Base-by-base conservation (phyloP, 192 early-diverging fungal genomes). In the Piromyces sp. region DNA sequence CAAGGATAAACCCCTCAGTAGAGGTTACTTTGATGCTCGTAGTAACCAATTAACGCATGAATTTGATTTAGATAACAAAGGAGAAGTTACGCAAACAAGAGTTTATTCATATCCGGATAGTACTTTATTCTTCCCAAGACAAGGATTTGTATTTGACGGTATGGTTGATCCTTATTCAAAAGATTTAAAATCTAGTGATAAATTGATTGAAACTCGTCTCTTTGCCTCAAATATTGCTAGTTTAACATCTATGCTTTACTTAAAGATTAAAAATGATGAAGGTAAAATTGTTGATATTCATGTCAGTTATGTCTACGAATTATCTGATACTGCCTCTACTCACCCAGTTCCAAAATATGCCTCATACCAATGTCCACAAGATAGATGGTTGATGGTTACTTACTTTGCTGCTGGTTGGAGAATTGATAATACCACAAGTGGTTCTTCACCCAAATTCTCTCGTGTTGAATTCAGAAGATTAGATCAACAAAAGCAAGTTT, bases 31-130 rank as follows among this genome's bases (percentile, higher is more conserved):
- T 38, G 79, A 80, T 40, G 28, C 31, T n/a, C 1, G 51, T 17
- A 40, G 79, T n/a, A 79, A 80, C 31, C 33, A 29, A 38, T 79
- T 88, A 29, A 30, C 82, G 11, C 36, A 79, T 78, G 87, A 88
- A 78, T 79, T 83, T 31, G 80, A 83, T 36, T 85, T 80, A 30
- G 83, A 86, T 78, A 79, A 29, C 9, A 68, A 68, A 68, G 51
- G 51, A n/a, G 22, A 68, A 29, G 81, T 84, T 3, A 79, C 82
- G 29, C 79, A 82, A 33, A 88, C 81, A 40, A 79, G 81, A 28
- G 80, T 87, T 29, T 88, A 88, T 79, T 82, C 58, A 22, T 87
- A 88, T 51, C 19, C 28, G 9, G 81, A 82, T 30, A 31, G 33
- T 79, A 68, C 33, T 17, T 29, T 82, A 1, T 79, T 79, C 30